phyloP scores from a whole-genome alignment of 495 filamentous ascomycete genomes.

The Hyphodiscus hymeniophilus region DNA sequence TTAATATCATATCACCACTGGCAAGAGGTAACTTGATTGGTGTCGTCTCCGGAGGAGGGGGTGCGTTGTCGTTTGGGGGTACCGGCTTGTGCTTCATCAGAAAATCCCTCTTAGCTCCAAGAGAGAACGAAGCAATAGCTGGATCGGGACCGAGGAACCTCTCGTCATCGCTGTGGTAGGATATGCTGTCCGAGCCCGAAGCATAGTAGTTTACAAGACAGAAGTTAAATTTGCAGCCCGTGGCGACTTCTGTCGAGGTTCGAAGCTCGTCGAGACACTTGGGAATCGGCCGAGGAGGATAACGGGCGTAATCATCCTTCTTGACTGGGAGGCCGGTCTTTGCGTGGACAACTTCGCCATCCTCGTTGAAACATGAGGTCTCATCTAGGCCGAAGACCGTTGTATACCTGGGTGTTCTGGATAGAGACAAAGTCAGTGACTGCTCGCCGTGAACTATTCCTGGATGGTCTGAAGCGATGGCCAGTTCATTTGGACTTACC shows the following conservation, averaged over 20 bases:
- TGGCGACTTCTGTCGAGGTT: constrained; percentile 46
- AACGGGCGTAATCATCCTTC: constrained; percentile 40
- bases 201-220: constrained; percentile 73
- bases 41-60: constrained; percentile 22
- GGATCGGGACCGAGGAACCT: constrained; percentile 59
- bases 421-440: background rate
- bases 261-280: constrained; percentile 52
- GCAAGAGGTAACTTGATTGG: constrained; percentile 52
- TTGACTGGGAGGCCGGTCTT: constrained; percentile 30
- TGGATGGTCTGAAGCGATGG: too few relatives aligned
- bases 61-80: constrained; percentile 19
- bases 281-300: constrained; percentile 56
- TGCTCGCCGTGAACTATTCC: too few relatives aligned
- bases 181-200: constrained; percentile 58
- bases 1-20: constrained; percentile 65
- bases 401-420: constrained; percentile 32
- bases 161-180: constrained; percentile 71
- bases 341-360: constrained; percentile 39
- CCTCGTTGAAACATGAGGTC: constrained; percentile 37
- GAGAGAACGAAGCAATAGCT: constrained; percentile 61
- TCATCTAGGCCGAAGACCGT: constrained; percentile 67
- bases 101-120: constrained; percentile 60
- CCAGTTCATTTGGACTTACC: too few relatives aligned
- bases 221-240: constrained; percentile 60
- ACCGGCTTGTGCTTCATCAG: constrained; percentile 60